Evolutionary conservation across 108 stramenopile species (phyloP).

Genomic region (Mediolabrus comicus): DNA sequence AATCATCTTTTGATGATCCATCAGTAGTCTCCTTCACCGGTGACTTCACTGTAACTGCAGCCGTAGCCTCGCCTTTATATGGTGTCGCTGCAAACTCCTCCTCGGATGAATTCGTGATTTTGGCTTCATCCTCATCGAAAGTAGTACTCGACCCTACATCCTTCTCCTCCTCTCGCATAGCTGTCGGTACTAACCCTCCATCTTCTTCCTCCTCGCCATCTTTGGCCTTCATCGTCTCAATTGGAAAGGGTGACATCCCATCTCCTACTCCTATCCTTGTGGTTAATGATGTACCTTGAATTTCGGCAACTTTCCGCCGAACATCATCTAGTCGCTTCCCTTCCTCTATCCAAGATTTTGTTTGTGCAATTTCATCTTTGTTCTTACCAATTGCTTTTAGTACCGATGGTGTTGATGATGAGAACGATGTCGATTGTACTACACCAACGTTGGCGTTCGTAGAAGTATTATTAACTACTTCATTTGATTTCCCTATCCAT

Average conservation of each 20-base stretch:
- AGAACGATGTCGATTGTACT: neutral
- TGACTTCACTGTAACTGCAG: neutral
- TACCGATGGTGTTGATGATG: neutral
- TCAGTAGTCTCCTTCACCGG: neutral
- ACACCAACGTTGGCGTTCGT: neutral
- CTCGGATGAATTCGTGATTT: neutral
- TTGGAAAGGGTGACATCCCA: neutral
- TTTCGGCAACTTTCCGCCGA: neutral
- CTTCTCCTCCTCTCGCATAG: no score
- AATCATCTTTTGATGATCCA: neutral
- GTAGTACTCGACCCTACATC: no score
- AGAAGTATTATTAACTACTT: no score
- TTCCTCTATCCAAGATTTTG: neutral
- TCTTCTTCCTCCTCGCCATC: neutral
- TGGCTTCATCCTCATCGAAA: no score
- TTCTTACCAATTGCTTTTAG: neutral
- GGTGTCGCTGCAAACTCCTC: neutral
- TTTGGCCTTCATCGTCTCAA: neutral
- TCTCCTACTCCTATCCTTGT: neutral
- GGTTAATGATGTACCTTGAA: neutral
- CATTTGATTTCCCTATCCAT: neutral
- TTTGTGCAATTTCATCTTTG: neutral
- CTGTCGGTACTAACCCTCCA: no score
- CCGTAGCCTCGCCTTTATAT: neutral
- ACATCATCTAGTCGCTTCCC: neutral